Evolutionary conservation across 495 filamentous ascomycete species (phyloP), one percentile per base, ranked within the genome.

Genomic region (Tuber microsphaerosporum): DNA sequence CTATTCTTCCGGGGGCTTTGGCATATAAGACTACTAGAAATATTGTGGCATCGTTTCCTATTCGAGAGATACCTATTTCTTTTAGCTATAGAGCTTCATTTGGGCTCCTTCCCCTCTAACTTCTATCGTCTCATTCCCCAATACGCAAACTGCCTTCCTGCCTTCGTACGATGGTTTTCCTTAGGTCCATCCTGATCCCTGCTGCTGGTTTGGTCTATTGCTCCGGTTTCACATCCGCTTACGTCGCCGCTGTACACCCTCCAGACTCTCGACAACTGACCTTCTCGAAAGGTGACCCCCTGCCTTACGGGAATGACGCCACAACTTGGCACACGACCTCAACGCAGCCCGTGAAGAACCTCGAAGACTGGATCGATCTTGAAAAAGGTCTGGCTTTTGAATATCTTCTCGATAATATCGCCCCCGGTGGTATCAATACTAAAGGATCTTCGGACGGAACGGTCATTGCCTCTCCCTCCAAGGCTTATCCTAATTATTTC

Each of bases 381-480:
- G 82, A 86, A 75, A 81, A 82, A 73, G 72, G 68, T 20, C 76
- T 86, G 76, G 85, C 89, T 10, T 84, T 88, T 22, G 83, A 88
- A 76, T 86, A 87, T 34, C 81, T 88, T 8, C 83, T 90, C n/a
- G 85, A 87, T 77, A 90, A 90, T 76, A 87, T 89, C 75, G 88
- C 89, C 0, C 83, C 88, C 26, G 75, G 86, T 80, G 89, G 88
- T 8, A 75, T 81, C 19, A 81, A 83, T 61, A 86, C 84, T 37
- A 69, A 80, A 16, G 88, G 86, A 4, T 87, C 86, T n/a, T 81
- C 82, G 44, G 69, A 86, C 2, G 89, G 88, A 22, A 82, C 87
- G 61, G 86, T 90, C 8, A 83, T 90, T 72, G 89, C 89, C 16
- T 88, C 87, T 56, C 88, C 88, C 42, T 87, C 86, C 10, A 88